A percentile compares a stretch with the other conserved stretches of the same genome.
Conservation (phyloP, 2,329 filamentous ascomycete genomes). For the Emergomyces orientalis region DNA sequence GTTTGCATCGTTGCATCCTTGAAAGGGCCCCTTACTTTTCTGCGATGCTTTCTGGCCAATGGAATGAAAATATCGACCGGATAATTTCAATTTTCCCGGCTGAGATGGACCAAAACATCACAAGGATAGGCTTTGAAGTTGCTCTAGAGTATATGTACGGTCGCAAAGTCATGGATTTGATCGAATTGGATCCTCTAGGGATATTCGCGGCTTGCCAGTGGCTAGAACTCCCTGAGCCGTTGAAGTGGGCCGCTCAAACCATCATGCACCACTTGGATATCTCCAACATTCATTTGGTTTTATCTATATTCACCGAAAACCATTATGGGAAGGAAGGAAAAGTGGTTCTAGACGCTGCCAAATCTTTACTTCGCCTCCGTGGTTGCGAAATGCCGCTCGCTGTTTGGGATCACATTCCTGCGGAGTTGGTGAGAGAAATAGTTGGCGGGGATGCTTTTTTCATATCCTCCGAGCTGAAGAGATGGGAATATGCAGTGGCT, state of each 20-base stretch:
- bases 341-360: neutral
- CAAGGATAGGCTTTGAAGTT: neutral
- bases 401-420: conserved; percentile 2
- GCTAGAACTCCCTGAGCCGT: neutral
- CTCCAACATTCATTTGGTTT: neutral
- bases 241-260: neutral
- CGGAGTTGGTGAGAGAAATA: neutral
- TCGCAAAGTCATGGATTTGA: neutral
- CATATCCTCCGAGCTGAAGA: neutral
- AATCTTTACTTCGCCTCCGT: neutral
- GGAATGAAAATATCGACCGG: neutral
- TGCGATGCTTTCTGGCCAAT: neutral
- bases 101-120: conserved; percentile 3
- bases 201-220: neutral
- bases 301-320: neutral
- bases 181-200: neutral
- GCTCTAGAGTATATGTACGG: conserved; percentile 2
- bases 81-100: neutral
- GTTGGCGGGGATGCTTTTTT: conserved; percentile 2
- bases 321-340: neutral
- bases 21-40: neutral
- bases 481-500: conserved; percentile 1
- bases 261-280: neutral
- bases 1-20: neutral
- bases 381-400: neutral